phyloP scores from a whole-genome alignment of 1,139 yeast genomes.

The Spathaspora sp. region DNA sequence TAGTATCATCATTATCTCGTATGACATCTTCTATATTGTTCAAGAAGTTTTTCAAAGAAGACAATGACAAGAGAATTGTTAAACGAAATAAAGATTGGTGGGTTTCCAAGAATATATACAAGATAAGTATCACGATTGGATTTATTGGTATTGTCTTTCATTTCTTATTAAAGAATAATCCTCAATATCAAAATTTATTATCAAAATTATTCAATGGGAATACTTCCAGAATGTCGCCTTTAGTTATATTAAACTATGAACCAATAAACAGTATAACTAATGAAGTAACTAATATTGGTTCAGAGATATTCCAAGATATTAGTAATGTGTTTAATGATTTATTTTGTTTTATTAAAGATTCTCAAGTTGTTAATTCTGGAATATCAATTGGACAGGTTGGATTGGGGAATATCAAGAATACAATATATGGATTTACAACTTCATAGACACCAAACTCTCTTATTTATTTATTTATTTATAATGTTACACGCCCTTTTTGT shows the following conservation, averaged over 20 bases:
- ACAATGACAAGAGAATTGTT: slow-evolving; percentile 13
- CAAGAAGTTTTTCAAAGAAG: slow-evolving; percentile 26
- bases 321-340: slow-evolving; percentile 16
- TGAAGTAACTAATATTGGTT: slow-evolving; percentile 11
- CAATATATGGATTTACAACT: slow-evolving; percentile 21
- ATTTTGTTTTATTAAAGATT: slow-evolving; percentile 15
- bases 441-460: slow-evolving; percentile 2
- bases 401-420: slow-evolving; percentile 29
- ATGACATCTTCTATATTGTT: slow-evolving; percentile 34
- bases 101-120: slow-evolving; percentile 23
- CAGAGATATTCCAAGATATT: slow-evolving; percentile 12
- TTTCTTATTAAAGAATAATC: slow-evolving; percentile 27
- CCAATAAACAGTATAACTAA: slow-evolving; percentile 8
- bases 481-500: not conserved
- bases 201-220: not conserved
- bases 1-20: slow-evolving; percentile 32
- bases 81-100: slow-evolving; percentile 9
- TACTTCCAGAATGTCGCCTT: slow-evolving; percentile 8
- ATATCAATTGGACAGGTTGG: slow-evolving; percentile 30
- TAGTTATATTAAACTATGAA: slow-evolving; percentile 9
- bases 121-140: slow-evolving; percentile 41
- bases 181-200: slow-evolving; percentile 12
- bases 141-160: slow-evolving; percentile 42
- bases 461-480: slow-evolving; percentile 1
- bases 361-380: slow-evolving; percentile 20